Conservation (phyloP, 352 stramenopile species). For the Nothophytophthora sp. region DNA sequence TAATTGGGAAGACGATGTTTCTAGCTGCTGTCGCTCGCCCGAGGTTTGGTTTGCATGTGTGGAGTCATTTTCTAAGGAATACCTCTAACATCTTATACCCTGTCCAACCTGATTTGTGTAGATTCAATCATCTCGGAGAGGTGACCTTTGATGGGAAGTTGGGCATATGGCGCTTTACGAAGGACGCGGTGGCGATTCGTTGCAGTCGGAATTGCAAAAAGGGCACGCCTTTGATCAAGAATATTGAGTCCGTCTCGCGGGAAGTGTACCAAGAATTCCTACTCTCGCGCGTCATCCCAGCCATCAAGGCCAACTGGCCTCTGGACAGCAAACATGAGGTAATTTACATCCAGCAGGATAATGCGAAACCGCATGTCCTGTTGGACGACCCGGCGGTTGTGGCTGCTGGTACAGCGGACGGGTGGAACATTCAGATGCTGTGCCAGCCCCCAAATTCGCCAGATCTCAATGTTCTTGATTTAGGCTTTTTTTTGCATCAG, state of each 20-base stretch:
- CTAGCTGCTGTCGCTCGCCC: no score
- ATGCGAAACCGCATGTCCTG: slow-evolving; percentile 16
- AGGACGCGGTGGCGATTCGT: slow-evolving; percentile 5
- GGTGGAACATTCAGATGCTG: slow-evolving; percentile 22
- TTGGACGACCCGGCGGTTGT: slow-evolving; percentile 19
- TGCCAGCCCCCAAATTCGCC: slow-evolving; percentile 26
- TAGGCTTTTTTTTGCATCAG: slow-evolving; percentile 24
- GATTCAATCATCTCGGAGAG: no score
- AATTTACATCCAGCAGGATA: slow-evolving; percentile 33
- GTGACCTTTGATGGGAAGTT: slow-evolving; percentile 31
- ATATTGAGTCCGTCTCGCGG: slow-evolving; percentile 15
- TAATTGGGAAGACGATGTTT: no score
- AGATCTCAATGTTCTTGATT: slow-evolving; percentile 27
- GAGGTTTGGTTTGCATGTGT: no score
- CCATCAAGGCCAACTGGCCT: slow-evolving; percentile 23
- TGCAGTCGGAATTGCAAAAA: slow-evolving; percentile 15
- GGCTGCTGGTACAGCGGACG: not conserved
- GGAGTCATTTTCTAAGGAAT: no score
- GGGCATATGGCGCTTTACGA: slow-evolving; percentile 22
- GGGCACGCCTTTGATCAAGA: slow-evolving; percentile 1
- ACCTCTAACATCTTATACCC: no score
- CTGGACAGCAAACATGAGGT: not conserved
- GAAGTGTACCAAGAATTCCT: slow-evolving; percentile 22
- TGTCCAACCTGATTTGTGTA: no score
- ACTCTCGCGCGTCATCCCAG: slow-evolving; percentile 16